phyloP scores from a whole-genome alignment of 2,329 filamentous ascomycete species.

The Plectosphaerella cucumerina region DNA sequence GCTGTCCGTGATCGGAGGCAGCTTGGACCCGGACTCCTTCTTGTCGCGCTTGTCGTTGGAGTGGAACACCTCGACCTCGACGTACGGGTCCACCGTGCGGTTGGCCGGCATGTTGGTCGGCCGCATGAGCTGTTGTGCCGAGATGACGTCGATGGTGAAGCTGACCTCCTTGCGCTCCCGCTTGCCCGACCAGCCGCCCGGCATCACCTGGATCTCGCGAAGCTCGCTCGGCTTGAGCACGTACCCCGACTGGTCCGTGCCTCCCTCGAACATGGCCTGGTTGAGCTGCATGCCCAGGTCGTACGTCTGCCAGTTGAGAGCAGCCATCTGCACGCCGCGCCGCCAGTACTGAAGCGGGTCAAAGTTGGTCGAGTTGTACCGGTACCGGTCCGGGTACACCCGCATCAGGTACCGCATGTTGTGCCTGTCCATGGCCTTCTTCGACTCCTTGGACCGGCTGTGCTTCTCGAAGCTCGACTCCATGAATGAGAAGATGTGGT shows the following conservation, averaged over 20 bases:
- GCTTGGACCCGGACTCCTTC: conserved; percentile 64
- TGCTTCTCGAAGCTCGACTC: conserved; percentile 83
- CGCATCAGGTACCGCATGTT: conserved; percentile 91
- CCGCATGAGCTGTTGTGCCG: conserved; percentile 89
- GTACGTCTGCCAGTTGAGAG: conserved; percentile 97
- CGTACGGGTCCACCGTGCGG: conserved; percentile 80
- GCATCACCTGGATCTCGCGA: conserved; percentile 63
- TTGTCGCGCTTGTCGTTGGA: conserved; percentile 92
- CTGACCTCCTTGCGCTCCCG: conserved; percentile 76
- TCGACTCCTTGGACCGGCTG: conserved; percentile 70
- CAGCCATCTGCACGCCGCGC: conserved; percentile 94
- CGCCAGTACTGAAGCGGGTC: conserved; percentile 93
- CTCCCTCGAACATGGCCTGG: conserved; percentile 93
- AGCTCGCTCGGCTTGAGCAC: conserved; percentile 89
- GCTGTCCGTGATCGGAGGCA: conserved; percentile 39
- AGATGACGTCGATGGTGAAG: conserved; percentile 85
- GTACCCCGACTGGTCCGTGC: conserved; percentile 82
- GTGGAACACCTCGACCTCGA: conserved; percentile 92
- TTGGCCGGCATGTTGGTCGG: conserved; percentile 68
- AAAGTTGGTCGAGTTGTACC: conserved; percentile 88
- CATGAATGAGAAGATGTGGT: conserved; percentile 94
- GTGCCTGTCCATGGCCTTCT: conserved; percentile 77
- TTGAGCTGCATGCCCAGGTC: conserved; percentile 95
- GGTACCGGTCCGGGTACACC: conserved; percentile 81
- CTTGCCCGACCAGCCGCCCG: conserved; percentile 52